Base-by-base conservation (phyloP, 2,329 filamentous ascomycete genomes). In the Claviceps cyperi region DNA sequence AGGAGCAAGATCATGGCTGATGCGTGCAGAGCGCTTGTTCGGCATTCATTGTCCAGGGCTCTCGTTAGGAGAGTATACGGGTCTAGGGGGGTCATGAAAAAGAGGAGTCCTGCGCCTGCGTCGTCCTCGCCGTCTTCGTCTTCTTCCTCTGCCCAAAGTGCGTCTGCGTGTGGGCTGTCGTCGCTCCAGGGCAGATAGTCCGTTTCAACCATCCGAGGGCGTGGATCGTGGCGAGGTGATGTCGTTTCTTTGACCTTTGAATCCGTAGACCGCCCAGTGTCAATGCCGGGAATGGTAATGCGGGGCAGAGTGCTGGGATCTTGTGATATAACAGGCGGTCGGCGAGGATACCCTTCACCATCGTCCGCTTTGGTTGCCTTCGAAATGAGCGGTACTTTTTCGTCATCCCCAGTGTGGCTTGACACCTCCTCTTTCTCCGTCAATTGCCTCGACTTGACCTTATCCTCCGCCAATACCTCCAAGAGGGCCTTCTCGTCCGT, bases 1-100 rank as follows among this genome's bases (percentile, higher is more conserved):
- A 83, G 66, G 0, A 83, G 69, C 3, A 83, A 69, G 5, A 83
- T 61, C 56, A 83, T 81, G 28, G 77, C 75, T 0, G 79, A 74
- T 0, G 79, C 77, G 53, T 78, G 77, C 22, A 82, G 66, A 1
- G 76, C 72, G 0, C 77, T 80, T 1, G 71, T 73, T 45, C 68
- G 70, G 5, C 69, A 69, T 57, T 83, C 79, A 51, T 78, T 81
- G 5, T 70, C 65, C 1, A 83, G 65, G 0, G 76, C 72, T 4
- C 76, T 71, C 13, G 69, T 64, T 7, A 83, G 63, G 8, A 81
- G 65, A 0, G 69, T 64, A 48, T 77, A 75, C 0, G 80, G 78
- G 45, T 81, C 69, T 1, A 83, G 69, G 0, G 78, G 74, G 0
- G 61, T 60, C 36, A 32, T 53, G 0, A 54, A 52, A 5, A 56